phyloP scores from a whole-genome alignment of 2,329 filamentous ascomycete genomes.

The Diaporthe destruens region DNA sequence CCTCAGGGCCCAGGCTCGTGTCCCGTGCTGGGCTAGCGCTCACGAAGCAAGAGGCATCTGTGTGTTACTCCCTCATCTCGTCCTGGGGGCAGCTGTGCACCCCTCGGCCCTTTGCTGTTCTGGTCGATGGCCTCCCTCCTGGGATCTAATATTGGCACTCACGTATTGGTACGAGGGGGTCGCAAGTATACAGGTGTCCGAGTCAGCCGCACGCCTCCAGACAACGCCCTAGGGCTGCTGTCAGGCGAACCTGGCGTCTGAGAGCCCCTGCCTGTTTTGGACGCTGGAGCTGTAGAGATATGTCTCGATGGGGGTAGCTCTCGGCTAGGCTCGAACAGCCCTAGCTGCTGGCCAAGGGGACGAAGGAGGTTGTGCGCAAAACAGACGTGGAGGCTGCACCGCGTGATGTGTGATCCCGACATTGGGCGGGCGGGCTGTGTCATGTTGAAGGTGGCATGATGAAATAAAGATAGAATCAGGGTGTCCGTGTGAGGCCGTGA shows the following conservation, averaged over 20 bases:
- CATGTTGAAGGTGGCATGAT: background rate
- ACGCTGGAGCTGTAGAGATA: background rate
- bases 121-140: too few species aligned
- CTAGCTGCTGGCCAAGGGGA: background rate
- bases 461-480: background rate
- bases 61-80: background rate
- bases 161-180: background rate
- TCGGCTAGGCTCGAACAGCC: background rate
- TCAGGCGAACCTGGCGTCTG: constrained; percentile 5
- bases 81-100: background rate
- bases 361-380: too few species aligned
- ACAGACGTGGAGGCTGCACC: background rate
- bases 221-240: constrained; percentile 15
- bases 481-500: background rate
- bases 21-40: constrained; percentile 14
- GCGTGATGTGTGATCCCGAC: too few species aligned
- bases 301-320: background rate
- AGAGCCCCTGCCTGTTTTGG: background rate
- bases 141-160: constrained; percentile 8
- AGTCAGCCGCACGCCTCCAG: constrained; percentile 18
- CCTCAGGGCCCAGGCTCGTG: constrained; percentile 8
- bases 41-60: background rate
- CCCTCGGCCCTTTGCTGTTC: background rate
- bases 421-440: background rate
- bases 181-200: background rate